Conservation (phyloP, 1,284 basidiomycete genomes). For the Ustilago loliicola region DNA sequence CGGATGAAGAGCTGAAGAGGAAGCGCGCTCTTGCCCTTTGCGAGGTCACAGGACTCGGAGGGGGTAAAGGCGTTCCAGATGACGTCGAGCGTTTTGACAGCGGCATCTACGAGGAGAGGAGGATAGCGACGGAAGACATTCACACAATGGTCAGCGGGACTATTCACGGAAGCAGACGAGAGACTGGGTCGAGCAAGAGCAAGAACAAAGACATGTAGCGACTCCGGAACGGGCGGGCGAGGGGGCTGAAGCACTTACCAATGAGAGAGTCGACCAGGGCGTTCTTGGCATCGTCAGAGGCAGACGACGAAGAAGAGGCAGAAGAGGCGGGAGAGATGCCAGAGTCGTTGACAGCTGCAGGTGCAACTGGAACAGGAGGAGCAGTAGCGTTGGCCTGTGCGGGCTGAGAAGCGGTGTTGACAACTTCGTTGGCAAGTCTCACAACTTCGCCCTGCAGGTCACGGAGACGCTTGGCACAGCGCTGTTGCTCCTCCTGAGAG, state of each 20-base stretch:
- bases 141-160: constrained; percentile 20
- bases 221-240: background rate
- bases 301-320: constrained; percentile 32
- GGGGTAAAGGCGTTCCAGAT: constrained; percentile 49
- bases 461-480: constrained; percentile 43
- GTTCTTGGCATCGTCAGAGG: constrained; percentile 36
- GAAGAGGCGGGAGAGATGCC: constrained; percentile 35
- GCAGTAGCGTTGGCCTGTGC: constrained; percentile 2
- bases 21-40: constrained; percentile 51
- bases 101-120: constrained; percentile 30
- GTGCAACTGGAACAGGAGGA: constrained; percentile 5
- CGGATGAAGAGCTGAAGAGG: constrained; percentile 66
- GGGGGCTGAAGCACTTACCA: constrained; percentile 50
- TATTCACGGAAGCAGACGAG: background rate
- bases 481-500: constrained; percentile 26
- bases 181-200: background rate
- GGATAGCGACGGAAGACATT: background rate
- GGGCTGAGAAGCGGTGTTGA: constrained; percentile 19
- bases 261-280: constrained; percentile 59
- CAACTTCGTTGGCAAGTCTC: constrained; percentile 38
- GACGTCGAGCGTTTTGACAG: constrained; percentile 49
- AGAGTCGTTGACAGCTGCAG: constrained; percentile 4
- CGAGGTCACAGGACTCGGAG: constrained; percentile 43
- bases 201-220: too few species aligned
- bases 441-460: constrained; percentile 39